These are phyloP conservation scores for Penicillium paradoxum DNA, from an alignment of 495 filamentous ascomycete genomes.

Conservation along the genomic window DNA sequence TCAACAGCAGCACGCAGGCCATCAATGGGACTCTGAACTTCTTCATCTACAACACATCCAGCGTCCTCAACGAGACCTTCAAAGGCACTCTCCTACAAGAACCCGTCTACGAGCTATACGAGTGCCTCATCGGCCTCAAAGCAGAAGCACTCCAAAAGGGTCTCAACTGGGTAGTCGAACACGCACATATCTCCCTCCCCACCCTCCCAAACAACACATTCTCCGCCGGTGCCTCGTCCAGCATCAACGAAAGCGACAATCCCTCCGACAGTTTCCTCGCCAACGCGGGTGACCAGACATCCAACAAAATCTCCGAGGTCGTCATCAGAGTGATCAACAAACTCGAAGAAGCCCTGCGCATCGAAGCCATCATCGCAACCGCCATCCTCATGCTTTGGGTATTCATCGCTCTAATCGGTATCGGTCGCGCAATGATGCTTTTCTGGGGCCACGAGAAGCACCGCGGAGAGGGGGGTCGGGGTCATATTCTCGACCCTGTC, in stretches of 20 bases:
- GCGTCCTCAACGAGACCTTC: slow-evolving; percentile 70
- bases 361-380: slow-evolving; percentile 72
- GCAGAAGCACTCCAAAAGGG: slow-evolving; percentile 71
- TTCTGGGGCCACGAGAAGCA: slow-evolving; percentile 37
- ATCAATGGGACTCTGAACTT: slow-evolving; percentile 82
- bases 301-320: slow-evolving; percentile 75
- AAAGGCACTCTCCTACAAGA: slow-evolving; percentile 69
- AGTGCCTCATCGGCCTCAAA: slow-evolving; percentile 74
- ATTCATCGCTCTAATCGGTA: slow-evolving; percentile 66
- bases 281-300: slow-evolving; percentile 59
- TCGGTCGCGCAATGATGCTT: slow-evolving; percentile 57
- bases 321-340: slow-evolving; percentile 59
- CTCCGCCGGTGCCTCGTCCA: slow-evolving; percentile 67
- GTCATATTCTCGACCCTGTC: slow-evolving; percentile 25
- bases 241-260: slow-evolving; percentile 45
- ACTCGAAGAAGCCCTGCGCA: slow-evolving; percentile 58
- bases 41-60: slow-evolving; percentile 69
- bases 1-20: slow-evolving; percentile 70
- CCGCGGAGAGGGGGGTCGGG: slow-evolving; percentile 44
- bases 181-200: slow-evolving; percentile 81
- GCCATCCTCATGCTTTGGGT: slow-evolving; percentile 70
- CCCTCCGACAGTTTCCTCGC: slow-evolving; percentile 67
- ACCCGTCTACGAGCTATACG: slow-evolving; percentile 66
- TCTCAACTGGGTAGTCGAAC: slow-evolving; percentile 81
- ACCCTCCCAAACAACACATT: slow-evolving; percentile 74